Conservation (phyloP, 306 rosid species). For the Cucumis melo region DNA sequence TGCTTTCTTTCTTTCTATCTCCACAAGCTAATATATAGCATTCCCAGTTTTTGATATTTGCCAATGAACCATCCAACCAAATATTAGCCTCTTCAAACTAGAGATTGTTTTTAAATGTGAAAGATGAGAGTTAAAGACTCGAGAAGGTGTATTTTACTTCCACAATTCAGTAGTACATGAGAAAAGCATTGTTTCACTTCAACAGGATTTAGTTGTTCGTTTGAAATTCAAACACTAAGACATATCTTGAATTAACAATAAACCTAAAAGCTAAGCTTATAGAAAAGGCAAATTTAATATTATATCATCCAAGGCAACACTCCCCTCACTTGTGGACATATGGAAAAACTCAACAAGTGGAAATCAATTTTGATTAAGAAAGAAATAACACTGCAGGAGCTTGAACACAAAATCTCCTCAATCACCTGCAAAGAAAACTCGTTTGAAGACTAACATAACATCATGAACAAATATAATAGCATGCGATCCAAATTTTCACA, state of each 20-base stretch:
- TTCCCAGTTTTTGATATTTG: not conserved
- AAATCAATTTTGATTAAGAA: too few relatives aligned
- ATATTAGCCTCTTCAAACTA: not conserved
- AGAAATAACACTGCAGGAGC: too few relatives aligned
- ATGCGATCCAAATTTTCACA: not conserved
- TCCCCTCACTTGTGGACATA: too few relatives aligned
- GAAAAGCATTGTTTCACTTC: not conserved
- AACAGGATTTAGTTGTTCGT: not conserved
- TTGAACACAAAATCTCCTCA: too few relatives aligned
- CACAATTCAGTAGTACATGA: not conserved
- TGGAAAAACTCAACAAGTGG: too few relatives aligned
- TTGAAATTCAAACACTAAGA: not conserved
- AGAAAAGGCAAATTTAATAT: too few relatives aligned
- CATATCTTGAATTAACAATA: too few relatives aligned
- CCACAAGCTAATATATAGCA: not conserved
- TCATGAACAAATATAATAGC: not conserved
- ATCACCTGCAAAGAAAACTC: too few relatives aligned
- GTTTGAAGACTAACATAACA: not conserved
- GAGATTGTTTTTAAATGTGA: not conserved
- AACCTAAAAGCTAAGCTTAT: too few relatives aligned
- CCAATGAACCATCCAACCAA: not conserved
- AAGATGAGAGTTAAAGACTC: not conserved
- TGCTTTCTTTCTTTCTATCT: not conserved
- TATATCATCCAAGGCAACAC: too few relatives aligned
- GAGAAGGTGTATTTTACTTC: not conserved